Conservation (phyloP, 192 early-diverging fungal species). For the Linnemannia zychae region DNA sequence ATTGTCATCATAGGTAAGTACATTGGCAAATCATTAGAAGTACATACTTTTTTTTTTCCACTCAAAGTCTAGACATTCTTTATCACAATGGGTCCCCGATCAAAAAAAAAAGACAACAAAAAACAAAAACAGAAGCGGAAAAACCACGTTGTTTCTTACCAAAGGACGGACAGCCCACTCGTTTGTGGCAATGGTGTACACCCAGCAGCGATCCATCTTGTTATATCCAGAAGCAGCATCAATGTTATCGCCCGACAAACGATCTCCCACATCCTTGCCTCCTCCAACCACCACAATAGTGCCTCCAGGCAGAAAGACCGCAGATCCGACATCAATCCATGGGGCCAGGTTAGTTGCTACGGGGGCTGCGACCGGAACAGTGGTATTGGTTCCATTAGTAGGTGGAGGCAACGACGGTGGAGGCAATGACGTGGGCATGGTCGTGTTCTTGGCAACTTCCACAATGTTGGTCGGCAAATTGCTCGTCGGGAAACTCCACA, state of each 20-base stretch:
- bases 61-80: background rate
- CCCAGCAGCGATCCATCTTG: slow-evolving; percentile 46
- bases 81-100: background rate
- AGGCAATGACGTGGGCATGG: slow-evolving; percentile 24
- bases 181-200: slow-evolving; percentile 33
- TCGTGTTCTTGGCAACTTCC: slow-evolving; percentile 27
- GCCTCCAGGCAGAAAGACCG: slow-evolving; percentile 25
- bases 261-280: slow-evolving; percentile 14
- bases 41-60: background rate
- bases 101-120: background rate
- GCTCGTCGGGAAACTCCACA: slow-evolving; percentile 31
- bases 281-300: slow-evolving; percentile 47
- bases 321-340: slow-evolving; percentile 27
- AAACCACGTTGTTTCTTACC: slow-evolving; percentile 13
- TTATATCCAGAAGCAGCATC: slow-evolving; percentile 31
- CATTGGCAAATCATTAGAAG: background rate
- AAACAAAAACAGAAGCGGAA: background rate
- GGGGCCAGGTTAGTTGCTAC: slow-evolving; percentile 11
- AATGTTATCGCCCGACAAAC: slow-evolving; percentile 21
- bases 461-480: slow-evolving; percentile 15
- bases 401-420: slow-evolving; percentile 13
- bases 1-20: background rate
- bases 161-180: slow-evolving; percentile 23
- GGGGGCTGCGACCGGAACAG: slow-evolving; percentile 8
- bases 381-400: slow-evolving; percentile 17